Evolutionary conservation across 2,329 filamentous ascomycete genomes (phyloP).

Genomic region (Trichoderma sp.): DNA sequence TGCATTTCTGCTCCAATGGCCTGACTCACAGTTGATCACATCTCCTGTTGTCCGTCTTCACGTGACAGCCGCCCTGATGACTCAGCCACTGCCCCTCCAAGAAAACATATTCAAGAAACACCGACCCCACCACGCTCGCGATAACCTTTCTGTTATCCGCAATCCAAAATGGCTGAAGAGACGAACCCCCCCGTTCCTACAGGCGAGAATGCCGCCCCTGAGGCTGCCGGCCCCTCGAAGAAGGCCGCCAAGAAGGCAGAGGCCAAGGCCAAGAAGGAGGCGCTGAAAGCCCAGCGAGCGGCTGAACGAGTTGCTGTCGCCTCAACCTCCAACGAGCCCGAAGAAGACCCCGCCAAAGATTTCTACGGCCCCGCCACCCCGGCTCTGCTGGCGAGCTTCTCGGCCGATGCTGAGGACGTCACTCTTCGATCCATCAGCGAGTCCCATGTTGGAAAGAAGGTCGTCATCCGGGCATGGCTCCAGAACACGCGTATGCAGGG

Average conservation of each 20-base stretch:
- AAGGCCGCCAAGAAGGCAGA: conserved; percentile 82
- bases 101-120: conserved; percentile 5
- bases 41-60: not conserved
- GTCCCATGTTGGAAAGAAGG: conserved; percentile 62
- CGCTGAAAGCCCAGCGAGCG: conserved; percentile 67
- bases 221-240: conserved; percentile 37
- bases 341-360: conserved; percentile 66
- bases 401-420: conserved; percentile 49
- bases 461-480: conserved; percentile 76
- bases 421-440: conserved; percentile 63
- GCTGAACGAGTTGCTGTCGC: conserved; percentile 73
- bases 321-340: conserved; percentile 63
- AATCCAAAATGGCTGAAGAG: conserved; percentile 15
- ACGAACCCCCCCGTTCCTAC: conserved; percentile 2
- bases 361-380: conserved; percentile 73
- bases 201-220: not conserved
- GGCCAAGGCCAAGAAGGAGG: conserved; percentile 84
- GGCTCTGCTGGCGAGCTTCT: conserved; percentile 46
- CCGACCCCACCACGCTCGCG: conserved; percentile 11
- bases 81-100: conserved; percentile 14
- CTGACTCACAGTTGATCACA: not conserved
- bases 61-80: conserved; percentile 7
- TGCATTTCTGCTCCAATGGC: not conserved
- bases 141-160: not conserved
- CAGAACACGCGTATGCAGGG: conserved; percentile 63